These are phyloP conservation scores for Candida golubevii DNA, from an alignment of 805 yeast species.

Conservation along the genomic window DNA sequence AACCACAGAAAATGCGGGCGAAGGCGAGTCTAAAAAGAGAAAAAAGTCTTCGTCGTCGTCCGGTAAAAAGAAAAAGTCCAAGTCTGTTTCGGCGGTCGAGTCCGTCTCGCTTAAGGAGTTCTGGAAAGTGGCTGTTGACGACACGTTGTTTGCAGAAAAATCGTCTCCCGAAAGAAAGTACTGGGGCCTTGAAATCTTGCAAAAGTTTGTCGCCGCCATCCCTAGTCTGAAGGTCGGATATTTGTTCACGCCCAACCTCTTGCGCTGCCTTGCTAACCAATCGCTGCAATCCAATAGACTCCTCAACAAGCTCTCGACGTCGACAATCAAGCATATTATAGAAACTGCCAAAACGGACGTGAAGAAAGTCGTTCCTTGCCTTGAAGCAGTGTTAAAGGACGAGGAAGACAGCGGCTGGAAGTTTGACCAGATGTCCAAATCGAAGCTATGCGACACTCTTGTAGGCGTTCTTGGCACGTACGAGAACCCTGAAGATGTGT, in stretches of 20 bases:
- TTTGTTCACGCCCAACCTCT: slow-evolving; percentile 59
- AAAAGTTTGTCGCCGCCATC: slow-evolving; percentile 35
- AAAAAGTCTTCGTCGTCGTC: slow-evolving; percentile 20
- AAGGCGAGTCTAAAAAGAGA: slow-evolving; percentile 24
- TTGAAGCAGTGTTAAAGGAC: slow-evolving; percentile 26
- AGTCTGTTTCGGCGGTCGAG: slow-evolving; percentile 24
- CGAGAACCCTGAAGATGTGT: slow-evolving; percentile 12
- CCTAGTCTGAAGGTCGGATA: slow-evolving; percentile 16
- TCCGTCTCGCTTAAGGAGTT: slow-evolving; percentile 49
- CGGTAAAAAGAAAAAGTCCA: slow-evolving; percentile 18
- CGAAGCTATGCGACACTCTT: slow-evolving; percentile 53
- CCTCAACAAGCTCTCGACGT: slow-evolving; percentile 62
- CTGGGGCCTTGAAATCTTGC: slow-evolving; percentile 77
- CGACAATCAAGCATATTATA: slow-evolving; percentile 43
- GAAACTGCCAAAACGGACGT: slow-evolving; percentile 35
- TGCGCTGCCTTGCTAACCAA: slow-evolving; percentile 75
- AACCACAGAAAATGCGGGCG: slow-evolving; percentile 16
- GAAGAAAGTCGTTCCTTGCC: slow-evolving; percentile 32
- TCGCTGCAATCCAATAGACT: slow-evolving; percentile 60
- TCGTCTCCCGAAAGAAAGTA: slow-evolving; percentile 83
- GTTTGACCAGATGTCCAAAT: slow-evolving; percentile 73
- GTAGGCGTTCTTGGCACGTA: slow-evolving; percentile 22
- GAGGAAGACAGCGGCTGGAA: slow-evolving; percentile 51
- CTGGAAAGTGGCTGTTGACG: slow-evolving; percentile 79
- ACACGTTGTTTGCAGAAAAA: slow-evolving; percentile 67